Evolutionary conservation across 352 stramenopile species (phyloP).

Genomic region (Phytophthora cactorum): DNA sequence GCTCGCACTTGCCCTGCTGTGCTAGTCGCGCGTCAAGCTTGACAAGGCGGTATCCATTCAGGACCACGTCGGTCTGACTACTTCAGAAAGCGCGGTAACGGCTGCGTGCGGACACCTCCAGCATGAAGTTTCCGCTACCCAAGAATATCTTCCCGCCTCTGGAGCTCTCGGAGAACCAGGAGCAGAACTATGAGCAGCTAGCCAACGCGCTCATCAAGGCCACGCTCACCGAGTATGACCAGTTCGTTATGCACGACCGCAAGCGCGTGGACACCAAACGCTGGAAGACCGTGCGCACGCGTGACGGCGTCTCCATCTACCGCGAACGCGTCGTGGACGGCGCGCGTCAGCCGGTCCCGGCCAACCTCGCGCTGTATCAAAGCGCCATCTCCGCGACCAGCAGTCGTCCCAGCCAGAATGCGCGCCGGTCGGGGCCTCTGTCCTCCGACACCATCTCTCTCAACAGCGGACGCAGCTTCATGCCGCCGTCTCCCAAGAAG

Average conservation of each 20-base stretch:
- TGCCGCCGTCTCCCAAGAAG: conserved; percentile 24
- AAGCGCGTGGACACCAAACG: conserved; percentile 43
- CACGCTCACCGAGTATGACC: conserved; percentile 55
- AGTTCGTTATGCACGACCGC: conserved; percentile 43
- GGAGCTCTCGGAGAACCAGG: conserved; percentile 45
- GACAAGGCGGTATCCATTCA: conserved; percentile 3
- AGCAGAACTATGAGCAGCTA: conserved; percentile 54
- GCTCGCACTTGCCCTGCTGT: neutral
- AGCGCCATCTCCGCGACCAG: conserved; percentile 26
- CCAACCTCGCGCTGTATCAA: conserved; percentile 34
- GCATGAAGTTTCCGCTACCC: conserved; percentile 63
- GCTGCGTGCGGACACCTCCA: neutral
- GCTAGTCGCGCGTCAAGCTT: conserved; percentile 5
- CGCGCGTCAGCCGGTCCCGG: conserved; percentile 19
- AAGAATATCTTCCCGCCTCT: conserved; percentile 56
- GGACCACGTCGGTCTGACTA: conserved; percentile 8
- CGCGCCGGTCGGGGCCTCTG: conserved; percentile 8
- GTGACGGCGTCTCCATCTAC: conserved; percentile 55
- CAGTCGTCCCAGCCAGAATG: conserved; percentile 34
- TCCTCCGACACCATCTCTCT: conserved; percentile 26
- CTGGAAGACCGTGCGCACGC: conserved; percentile 51
- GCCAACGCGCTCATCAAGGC: conserved; percentile 55
- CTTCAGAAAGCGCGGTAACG: conserved; percentile 11
- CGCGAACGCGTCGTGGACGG: conserved; percentile 34
- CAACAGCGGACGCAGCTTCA: conserved; percentile 15